A percentile compares a stretch with the other conserved stretches of the same genome.
These are phyloP conservation scores for Stygiomarasmius scandens DNA, from an alignment of 1,284 basidiomycete species.

Conservation along the genomic window DNA sequence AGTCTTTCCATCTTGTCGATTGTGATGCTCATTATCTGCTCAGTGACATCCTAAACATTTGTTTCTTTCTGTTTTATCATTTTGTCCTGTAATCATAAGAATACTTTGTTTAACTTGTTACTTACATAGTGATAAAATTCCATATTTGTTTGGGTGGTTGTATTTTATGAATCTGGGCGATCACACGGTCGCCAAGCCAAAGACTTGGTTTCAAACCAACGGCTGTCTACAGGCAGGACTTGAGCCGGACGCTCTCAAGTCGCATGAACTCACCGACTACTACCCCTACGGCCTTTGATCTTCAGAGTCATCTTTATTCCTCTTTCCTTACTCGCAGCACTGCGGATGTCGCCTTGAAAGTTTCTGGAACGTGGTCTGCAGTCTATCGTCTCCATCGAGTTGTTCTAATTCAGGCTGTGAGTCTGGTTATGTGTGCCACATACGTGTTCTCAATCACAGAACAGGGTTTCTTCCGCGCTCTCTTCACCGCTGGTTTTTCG, in stretches of 20 bases:
- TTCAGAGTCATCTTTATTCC: constrained; percentile 75
- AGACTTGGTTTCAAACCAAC: no score
- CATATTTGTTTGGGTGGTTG: background rate
- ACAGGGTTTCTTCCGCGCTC: constrained; percentile 82
- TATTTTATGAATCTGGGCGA: background rate
- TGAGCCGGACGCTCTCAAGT: no score
- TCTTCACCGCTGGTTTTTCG: constrained; percentile 82
- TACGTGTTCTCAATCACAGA: background rate
- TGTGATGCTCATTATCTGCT: background rate
- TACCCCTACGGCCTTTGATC: constrained; percentile 27
- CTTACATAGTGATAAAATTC: background rate
- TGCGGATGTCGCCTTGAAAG: constrained; percentile 74
- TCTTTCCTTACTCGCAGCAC: constrained; percentile 75
- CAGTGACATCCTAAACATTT: constrained; percentile 20
- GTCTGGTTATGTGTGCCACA: constrained; percentile 24
- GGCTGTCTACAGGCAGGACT: no score
- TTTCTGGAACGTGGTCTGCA: constrained; percentile 74
- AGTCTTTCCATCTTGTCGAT: background rate
- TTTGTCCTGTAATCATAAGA: background rate
- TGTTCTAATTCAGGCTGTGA: constrained; percentile 82
- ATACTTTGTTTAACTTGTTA: background rate
- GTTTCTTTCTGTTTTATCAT: background rate
- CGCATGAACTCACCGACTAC: background rate
- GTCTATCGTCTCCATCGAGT: constrained; percentile 81
- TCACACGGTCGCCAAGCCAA: no score